Percentiles rank a stretch among this genome's conserved stretches.
These are phyloP conservation scores for Halophytophthora polymorphica DNA, from an alignment of 352 stramenopile species.

Conservation along the genomic window DNA sequence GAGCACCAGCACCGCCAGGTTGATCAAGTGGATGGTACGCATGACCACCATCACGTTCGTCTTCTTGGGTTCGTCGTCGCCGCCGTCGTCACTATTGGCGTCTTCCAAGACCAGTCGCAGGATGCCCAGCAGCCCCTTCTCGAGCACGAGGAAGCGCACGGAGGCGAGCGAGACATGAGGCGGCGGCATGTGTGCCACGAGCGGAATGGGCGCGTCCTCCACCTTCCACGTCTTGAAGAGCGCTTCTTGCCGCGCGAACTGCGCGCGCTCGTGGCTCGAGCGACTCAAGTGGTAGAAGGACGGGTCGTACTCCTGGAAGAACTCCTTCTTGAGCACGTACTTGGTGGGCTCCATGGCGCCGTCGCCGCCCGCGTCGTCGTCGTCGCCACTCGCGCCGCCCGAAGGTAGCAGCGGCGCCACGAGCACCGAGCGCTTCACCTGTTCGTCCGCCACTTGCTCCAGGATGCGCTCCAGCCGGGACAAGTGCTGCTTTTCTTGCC, in stretches of 20 bases:
- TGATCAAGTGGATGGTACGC: slow-evolving; percentile 65
- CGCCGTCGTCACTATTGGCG: slow-evolving; percentile 19
- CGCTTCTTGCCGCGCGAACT: slow-evolving; percentile 76
- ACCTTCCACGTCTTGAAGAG: slow-evolving; percentile 80
- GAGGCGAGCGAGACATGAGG: slow-evolving; percentile 49
- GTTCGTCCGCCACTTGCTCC: slow-evolving; percentile 70
- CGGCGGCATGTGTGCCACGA: slow-evolving; percentile 56
- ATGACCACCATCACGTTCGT: slow-evolving; percentile 71
- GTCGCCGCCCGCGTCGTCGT: slow-evolving; percentile 33
- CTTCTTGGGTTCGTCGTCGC: slow-evolving; percentile 31
- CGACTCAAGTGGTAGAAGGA: slow-evolving; percentile 77
- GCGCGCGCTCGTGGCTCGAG: slow-evolving; percentile 73
- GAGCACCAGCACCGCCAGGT: slow-evolving; percentile 61
- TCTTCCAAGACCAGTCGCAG: slow-evolving; percentile 71
- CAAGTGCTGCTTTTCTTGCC: slow-evolving; percentile 66
- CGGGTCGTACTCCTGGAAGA: slow-evolving; percentile 77
- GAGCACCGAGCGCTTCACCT: slow-evolving; percentile 40
- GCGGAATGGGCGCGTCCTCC: slow-evolving; percentile 61
- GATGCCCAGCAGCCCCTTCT: slow-evolving; percentile 60
- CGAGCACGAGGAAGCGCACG: slow-evolving; percentile 57
- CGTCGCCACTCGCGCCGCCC: slow-evolving; percentile 14
- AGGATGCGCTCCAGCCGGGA: slow-evolving; percentile 58
- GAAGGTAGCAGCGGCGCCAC: slow-evolving; percentile 24
- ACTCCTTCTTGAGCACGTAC: slow-evolving; percentile 79
- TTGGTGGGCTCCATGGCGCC: slow-evolving; percentile 67